Percentiles rank a stretch among this genome's conserved stretches.
Evolutionary conservation across 139 green algal genomes (phyloP).

Genomic region (Marvania coccoides): DNA sequence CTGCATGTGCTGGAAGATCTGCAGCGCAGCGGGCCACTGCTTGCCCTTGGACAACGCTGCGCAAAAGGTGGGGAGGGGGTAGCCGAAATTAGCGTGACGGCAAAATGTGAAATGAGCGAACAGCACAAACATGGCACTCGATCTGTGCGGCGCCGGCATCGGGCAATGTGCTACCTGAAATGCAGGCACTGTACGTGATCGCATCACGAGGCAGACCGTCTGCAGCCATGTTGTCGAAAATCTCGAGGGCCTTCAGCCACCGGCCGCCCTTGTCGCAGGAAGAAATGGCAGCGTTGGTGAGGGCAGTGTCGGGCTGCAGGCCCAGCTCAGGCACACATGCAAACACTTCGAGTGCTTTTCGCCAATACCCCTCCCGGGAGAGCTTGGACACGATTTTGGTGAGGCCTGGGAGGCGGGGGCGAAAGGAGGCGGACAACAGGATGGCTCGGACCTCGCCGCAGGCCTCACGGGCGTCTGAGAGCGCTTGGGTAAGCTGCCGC

Average conservation of each 20-base stretch:
- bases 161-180: too few species aligned
- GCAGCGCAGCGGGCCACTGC: conserved; percentile 57
- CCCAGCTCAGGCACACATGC: conserved; percentile 58
- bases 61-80: too few species aligned
- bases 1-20: conserved; percentile 51
- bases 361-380: conserved; percentile 76
- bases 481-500: conserved; percentile 23
- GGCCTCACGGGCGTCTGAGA: conserved; percentile 25
- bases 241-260: conserved; percentile 64
- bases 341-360: conserved; percentile 77
- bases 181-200: conserved; percentile 84
- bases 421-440: conserved; percentile 24
- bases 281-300: conserved; percentile 84
- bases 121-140: too few species aligned
- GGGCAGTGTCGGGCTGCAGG: conserved; percentile 71
- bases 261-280: conserved; percentile 80
- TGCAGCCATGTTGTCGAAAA: conserved; percentile 66
- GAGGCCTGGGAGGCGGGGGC: conserved; percentile 47
- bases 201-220: conserved; percentile 61
- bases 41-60: conserved; percentile 76
- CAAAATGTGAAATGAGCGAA: too few species aligned
- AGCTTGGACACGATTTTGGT: conserved; percentile 82
- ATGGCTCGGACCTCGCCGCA: conserved; percentile 22
- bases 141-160: too few species aligned
- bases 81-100: too few species aligned